These are phyloP conservation scores for Plasmopara muralis DNA, from an alignment of 352 stramenopile species.

Conservation along the genomic window DNA sequence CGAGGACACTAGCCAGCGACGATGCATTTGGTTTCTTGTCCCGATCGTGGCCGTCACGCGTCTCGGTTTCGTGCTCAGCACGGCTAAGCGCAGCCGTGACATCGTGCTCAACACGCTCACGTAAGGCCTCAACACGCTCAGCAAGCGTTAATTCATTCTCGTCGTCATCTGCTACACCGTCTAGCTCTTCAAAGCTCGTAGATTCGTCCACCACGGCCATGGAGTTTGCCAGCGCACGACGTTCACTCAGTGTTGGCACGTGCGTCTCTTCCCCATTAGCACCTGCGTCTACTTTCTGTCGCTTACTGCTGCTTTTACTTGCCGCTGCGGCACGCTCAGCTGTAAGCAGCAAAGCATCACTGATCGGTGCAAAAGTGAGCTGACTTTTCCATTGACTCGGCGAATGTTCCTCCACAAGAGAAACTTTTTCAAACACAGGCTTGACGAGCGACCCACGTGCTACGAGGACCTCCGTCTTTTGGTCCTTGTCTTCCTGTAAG, in stretches of 20 bases:
- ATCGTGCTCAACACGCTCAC: conserved; percentile 67
- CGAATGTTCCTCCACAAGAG: conserved; percentile 48
- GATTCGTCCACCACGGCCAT: conserved; percentile 61
- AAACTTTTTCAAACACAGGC: conserved; percentile 69
- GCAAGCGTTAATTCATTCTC: conserved; percentile 62
- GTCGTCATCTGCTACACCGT: conserved; percentile 38
- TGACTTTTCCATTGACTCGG: conserved; percentile 46
- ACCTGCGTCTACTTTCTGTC: conserved; percentile 42
- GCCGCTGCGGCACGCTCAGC: conserved; percentile 23
- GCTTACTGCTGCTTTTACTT: conserved; percentile 38
- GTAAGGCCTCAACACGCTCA: conserved; percentile 69
- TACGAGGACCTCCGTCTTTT: conserved; percentile 39
- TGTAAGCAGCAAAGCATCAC: conserved; percentile 57
- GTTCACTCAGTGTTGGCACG: conserved; percentile 67
- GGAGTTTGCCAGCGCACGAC: conserved; percentile 45
- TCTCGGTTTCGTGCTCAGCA: conserved; percentile 35
- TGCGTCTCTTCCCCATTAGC: conserved; percentile 50
- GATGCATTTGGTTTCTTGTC: conserved; percentile 68
- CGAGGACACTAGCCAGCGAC: conserved; percentile 72
- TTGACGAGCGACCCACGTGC: conserved; percentile 69
- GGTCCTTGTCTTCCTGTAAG: conserved; percentile 20
- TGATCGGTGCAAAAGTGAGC: conserved; percentile 51
- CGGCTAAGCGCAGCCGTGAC: conserved; percentile 53
- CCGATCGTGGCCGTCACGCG: conserved; percentile 16
- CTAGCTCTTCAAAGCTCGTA: conserved; percentile 49